Evolutionary conservation across 371 early-diverging fungal species (phyloP).

Genomic region (Syncephalastrum racemosum): DNA sequence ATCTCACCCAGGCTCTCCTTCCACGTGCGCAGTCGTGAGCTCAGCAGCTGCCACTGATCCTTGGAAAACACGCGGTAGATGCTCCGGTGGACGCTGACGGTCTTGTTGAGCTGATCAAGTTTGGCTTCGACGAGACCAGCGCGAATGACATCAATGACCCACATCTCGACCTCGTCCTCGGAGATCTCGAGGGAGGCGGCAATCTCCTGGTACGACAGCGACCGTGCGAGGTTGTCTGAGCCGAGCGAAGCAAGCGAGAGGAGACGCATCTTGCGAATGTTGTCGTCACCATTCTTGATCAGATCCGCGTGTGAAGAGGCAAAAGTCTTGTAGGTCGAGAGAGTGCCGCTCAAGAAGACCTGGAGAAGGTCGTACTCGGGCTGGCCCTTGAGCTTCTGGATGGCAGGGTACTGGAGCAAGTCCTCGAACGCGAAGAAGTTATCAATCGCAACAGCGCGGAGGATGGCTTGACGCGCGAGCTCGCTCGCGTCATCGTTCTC

Average conservation of each 20-base stretch:
- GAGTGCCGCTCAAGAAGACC: slow-evolving; percentile 72
- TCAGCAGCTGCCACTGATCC: slow-evolving; percentile 80
- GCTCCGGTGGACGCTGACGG: slow-evolving; percentile 74
- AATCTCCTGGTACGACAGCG: slow-evolving; percentile 74
- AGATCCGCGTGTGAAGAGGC: slow-evolving; percentile 51
- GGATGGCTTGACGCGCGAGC: slow-evolving; percentile 56
- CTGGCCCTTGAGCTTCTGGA: slow-evolving; percentile 70
- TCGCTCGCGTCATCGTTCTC: slow-evolving; percentile 29
- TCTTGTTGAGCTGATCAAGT: slow-evolving; percentile 86
- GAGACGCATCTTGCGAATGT: slow-evolving; percentile 80
- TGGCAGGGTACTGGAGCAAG: slow-evolving; percentile 65
- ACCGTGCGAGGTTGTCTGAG: slow-evolving; percentile 66
- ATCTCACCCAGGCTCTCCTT: slow-evolving; percentile 76
- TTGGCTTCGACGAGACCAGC: slow-evolving; percentile 93
- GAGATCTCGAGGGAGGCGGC: slow-evolving; percentile 73
- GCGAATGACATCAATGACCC: slow-evolving; percentile 92
- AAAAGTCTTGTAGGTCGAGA: slow-evolving; percentile 68
- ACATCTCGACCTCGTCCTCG: slow-evolving; percentile 87
- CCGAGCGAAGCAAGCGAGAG: slow-evolving; percentile 84
- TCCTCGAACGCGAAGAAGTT: slow-evolving; percentile 83
- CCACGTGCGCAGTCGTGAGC: slow-evolving; percentile 75
- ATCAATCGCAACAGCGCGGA: slow-evolving; percentile 70
- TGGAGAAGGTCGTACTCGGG: slow-evolving; percentile 68
- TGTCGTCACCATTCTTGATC: slow-evolving; percentile 54
- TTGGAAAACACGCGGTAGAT: slow-evolving; percentile 84